phyloP scores from a whole-genome alignment of 345 rosid genomes.

The Brassica rapa region DNA sequence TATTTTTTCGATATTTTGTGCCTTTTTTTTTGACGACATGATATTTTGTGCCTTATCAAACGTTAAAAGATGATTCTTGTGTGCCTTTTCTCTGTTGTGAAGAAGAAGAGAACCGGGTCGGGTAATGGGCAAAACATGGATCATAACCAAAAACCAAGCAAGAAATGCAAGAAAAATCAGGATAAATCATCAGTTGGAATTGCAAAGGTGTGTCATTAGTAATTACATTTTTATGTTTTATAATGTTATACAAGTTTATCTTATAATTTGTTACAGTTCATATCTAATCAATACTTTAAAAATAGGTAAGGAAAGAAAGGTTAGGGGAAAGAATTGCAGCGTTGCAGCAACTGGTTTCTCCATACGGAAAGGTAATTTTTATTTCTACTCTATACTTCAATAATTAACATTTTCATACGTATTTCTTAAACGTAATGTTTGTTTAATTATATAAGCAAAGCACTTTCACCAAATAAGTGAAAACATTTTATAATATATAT shows the following conservation, averaged over 20 bases:
- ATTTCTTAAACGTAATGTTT: background rate
- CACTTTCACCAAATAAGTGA: background rate
- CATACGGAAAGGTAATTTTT: constrained; percentile 76
- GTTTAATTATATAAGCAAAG: background rate
- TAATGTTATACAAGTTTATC: background rate
- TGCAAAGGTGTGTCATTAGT: constrained; percentile 51
- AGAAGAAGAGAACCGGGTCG: constrained; percentile 58
- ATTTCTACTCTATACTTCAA: background rate
- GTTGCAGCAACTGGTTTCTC: constrained; percentile 89
- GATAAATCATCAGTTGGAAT: constrained; percentile 46
- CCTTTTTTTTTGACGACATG: too few species aligned
- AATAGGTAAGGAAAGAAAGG: constrained; percentile 64
- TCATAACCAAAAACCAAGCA: constrained; percentile 42
- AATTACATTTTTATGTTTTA: background rate
- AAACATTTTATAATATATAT: background rate
- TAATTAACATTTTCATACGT: background rate
- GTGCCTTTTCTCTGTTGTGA: constrained; percentile 6
- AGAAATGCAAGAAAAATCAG: constrained; percentile 51
- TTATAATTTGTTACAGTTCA: background rate
- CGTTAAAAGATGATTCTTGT: background rate
- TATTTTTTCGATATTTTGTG: background rate
- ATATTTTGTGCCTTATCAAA: background rate
- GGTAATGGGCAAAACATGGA: constrained; percentile 31
- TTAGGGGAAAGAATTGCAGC: constrained; percentile 78
- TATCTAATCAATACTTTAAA: background rate